phyloP scores from a whole-genome alignment of 148 eudicot species.

The Chenopodium berlandieri region DNA sequence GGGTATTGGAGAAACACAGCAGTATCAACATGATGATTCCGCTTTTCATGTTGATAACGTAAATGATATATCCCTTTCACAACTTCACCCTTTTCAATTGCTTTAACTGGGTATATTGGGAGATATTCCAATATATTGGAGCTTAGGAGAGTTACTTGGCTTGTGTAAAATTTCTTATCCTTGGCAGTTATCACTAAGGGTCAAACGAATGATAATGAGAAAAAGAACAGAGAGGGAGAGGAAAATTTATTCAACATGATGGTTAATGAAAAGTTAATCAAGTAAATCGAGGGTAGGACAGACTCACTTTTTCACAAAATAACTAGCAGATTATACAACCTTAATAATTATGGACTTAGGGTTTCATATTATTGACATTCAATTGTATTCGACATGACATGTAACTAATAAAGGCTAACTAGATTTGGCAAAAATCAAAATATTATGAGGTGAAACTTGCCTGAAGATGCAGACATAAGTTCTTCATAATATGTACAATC shows the following conservation, averaged over 20 bases:
- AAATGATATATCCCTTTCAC: not conserved
- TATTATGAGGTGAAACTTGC: conserved; percentile 35
- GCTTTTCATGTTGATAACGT: not conserved
- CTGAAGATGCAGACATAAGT: conserved; percentile 28
- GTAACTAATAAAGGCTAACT: not conserved
- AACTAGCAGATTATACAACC: not conserved
- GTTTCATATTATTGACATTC: not conserved
- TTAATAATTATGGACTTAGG: not conserved
- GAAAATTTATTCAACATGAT: not conserved
- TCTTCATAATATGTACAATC: conserved; percentile 73
- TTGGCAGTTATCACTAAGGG: not conserved
- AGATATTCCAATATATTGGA: not conserved
- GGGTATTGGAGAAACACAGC: not conserved
- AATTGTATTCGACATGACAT: not conserved
- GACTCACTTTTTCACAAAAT: too few relatives aligned
- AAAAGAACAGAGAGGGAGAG: not conserved
- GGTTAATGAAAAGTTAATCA: not conserved
- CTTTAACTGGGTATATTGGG: not conserved
- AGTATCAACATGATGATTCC: not conserved
- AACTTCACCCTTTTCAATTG: too few relatives aligned
- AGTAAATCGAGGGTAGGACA: too few relatives aligned
- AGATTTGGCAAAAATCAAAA: not conserved
- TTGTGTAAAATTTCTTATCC: not conserved
- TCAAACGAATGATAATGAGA: not conserved
- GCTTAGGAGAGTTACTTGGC: not conserved